Percentiles rank a stretch among this genome's conserved stretches.
phyloP scores from a whole-genome alignment of 345 rosid genomes.

The Brassica rapa region DNA sequence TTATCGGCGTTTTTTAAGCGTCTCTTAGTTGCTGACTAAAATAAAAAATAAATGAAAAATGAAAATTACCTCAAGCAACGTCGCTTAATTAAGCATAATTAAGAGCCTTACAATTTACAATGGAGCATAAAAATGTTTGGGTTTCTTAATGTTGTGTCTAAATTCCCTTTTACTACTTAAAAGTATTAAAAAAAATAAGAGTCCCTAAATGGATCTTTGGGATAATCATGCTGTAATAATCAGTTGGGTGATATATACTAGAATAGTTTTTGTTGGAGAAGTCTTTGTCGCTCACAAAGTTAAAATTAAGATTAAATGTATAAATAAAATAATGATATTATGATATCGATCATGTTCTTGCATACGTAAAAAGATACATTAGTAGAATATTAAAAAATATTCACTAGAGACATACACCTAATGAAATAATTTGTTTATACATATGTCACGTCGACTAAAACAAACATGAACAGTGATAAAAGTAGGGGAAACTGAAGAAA shows the following conservation, averaged over 20 bases:
- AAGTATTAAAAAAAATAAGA: no score
- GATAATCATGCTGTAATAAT: no score
- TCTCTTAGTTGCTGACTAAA: no score
- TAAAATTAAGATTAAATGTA: neutral
- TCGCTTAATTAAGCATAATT: no score
- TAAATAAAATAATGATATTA: conserved; percentile 7
- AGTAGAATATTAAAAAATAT: neutral
- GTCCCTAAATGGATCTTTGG: no score
- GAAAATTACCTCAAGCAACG: no score
- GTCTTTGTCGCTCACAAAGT: conserved; percentile 23
- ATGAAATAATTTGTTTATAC: conserved; percentile 18
- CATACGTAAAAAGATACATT: conserved; percentile 14
- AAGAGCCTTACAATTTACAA: no score
- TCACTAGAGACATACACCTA: conserved; percentile 6
- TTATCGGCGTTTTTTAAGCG: no score
- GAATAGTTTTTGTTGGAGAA: conserved; percentile 21
- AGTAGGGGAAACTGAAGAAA: neutral
- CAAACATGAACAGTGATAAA: neutral
- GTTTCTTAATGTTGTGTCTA: no score
- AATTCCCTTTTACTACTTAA: no score
- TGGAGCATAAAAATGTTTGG: no score
- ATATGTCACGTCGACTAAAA: neutral
- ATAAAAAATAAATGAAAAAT: no score
- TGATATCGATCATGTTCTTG: conserved; percentile 12
- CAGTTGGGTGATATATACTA: neutral